Conservation (phyloP, 768 basidiomycete genomes). For the Rhodotorula kratochvilovae region DNA sequence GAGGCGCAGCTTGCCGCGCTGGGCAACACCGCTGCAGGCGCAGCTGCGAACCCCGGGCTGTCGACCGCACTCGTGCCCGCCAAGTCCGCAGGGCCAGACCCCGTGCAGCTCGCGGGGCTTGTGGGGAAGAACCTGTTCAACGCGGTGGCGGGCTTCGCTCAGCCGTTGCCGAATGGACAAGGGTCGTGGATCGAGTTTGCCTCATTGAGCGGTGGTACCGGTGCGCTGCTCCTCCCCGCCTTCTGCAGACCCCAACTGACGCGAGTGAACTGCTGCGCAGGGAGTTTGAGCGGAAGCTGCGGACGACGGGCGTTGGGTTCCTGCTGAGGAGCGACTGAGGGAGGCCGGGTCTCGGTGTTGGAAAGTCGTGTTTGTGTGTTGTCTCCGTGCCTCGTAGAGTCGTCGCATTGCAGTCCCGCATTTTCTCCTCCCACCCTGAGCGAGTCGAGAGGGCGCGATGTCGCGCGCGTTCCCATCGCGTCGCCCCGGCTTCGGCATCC, state of each 20-base stretch:
- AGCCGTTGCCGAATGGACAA: conserved; percentile 15
- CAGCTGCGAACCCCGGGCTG: background rate
- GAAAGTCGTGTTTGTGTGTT: background rate
- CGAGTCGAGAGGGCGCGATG: background rate
- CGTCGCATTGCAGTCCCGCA: background rate
- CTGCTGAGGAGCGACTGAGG: conserved; percentile 13
- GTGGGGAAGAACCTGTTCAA: conserved; percentile 35
- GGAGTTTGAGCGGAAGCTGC: conserved; percentile 37
- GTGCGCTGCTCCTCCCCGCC: background rate
- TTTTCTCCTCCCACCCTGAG: background rate
- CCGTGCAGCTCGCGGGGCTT: conserved; percentile 26
- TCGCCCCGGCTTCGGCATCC: background rate
- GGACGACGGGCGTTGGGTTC: conserved; percentile 27
- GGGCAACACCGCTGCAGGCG: background rate
- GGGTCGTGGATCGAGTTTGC: conserved; percentile 22
- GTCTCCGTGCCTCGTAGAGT: background rate
- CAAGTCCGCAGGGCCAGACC: background rate
- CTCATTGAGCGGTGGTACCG: conserved; percentile 31
- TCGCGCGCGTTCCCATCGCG: background rate
- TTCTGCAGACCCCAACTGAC: too few species aligned
- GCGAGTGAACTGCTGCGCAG: background rate
- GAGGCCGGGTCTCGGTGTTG: background rate
- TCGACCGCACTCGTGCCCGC: conserved; percentile 13
- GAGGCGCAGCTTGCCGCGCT: conserved; percentile 55
- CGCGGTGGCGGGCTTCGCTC: conserved; percentile 17